phyloP scores from a whole-genome alignment of 2,329 filamentous ascomycete species.

The Biscogniauxia marginata region DNA sequence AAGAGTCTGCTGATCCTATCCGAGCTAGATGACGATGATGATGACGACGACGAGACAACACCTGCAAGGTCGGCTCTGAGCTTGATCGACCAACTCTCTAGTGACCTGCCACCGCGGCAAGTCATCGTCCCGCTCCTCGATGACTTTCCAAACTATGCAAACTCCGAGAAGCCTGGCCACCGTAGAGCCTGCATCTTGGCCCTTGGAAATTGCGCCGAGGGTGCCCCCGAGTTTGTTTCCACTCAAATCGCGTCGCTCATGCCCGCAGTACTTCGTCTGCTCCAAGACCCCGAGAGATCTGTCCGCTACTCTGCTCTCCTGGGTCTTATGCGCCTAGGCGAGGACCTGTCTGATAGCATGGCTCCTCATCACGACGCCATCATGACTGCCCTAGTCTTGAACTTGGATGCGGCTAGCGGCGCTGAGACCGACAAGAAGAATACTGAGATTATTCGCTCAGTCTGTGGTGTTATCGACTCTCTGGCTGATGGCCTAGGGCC shows the following conservation, averaged over 20 bases:
- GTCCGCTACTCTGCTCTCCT: constrained; percentile 87
- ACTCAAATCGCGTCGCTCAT: constrained; percentile 86
- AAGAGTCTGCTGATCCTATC: constrained; percentile 87
- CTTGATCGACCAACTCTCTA: constrained; percentile 84
- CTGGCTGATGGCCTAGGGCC: constrained; percentile 83
- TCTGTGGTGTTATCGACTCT: constrained; percentile 87
- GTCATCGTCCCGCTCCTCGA: constrained; percentile 91
- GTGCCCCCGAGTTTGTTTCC: constrained; percentile 94
- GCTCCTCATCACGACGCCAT: constrained; percentile 80
- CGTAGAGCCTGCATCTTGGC: constrained; percentile 89
- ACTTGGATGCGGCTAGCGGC: constrained; percentile 77
- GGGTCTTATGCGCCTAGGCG: constrained; percentile 83
- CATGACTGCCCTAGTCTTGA: constrained; percentile 81
- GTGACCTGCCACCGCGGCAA: constrained; percentile 86
- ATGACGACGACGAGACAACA: constrained; percentile 81
- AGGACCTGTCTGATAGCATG: constrained; percentile 90
- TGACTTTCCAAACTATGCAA: constrained; percentile 78
- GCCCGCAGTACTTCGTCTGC: constrained; percentile 77
- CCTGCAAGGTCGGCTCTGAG: constrained; percentile 82
- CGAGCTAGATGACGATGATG: constrained; percentile 76
- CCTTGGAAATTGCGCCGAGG: constrained; percentile 91
- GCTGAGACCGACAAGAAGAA: constrained; percentile 71
- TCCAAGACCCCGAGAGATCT: constrained; percentile 78
- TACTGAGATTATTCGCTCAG: constrained; percentile 82
- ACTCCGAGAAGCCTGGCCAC: constrained; percentile 70